These are phyloP conservation scores for Aspergillus fructus DNA, from an alignment of 2,329 filamentous ascomycete genomes.

Conservation along the genomic window DNA sequence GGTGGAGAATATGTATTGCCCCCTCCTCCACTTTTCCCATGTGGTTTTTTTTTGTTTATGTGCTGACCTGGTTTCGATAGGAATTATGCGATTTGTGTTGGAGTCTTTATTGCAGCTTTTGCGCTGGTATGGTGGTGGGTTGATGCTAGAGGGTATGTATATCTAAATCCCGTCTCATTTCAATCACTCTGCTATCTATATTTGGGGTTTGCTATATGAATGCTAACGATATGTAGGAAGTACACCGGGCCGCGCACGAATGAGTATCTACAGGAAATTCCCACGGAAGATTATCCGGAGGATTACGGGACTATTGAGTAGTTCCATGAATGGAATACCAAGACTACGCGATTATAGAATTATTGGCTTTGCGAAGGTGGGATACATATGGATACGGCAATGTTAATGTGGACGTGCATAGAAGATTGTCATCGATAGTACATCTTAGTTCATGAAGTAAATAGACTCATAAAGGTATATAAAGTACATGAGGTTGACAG, in stretches of 20 bases:
- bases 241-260: conserved; percentile 61
- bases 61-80: conserved; percentile 20
- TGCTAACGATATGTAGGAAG: conserved; percentile 38
- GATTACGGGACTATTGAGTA: conserved; percentile 19
- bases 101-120: conserved; percentile 49
- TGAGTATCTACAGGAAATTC: conserved; percentile 44
- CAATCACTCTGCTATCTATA: conserved; percentile 14
- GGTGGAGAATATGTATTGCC: conserved; percentile 46
- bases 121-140: conserved; percentile 51
- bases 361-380: neutral
- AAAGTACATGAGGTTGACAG: conserved; percentile 1
- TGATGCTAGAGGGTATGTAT: conserved; percentile 38
- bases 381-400: neutral
- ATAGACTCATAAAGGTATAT: neutral
- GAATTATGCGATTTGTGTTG: conserved; percentile 52
- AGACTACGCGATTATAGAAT: neutral
- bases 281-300: conserved; percentile 29
- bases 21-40: too few relatives aligned
- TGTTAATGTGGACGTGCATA: neutral
- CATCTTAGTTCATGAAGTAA: neutral
- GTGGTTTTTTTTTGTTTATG: neutral
- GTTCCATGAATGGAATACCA: neutral
- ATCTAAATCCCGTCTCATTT: conserved; percentile 4
- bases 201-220: neutral
- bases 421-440: neutral